Evolutionary conservation across 768 basidiomycete genomes (phyloP).

Genomic region (Termitomyces sp.): DNA sequence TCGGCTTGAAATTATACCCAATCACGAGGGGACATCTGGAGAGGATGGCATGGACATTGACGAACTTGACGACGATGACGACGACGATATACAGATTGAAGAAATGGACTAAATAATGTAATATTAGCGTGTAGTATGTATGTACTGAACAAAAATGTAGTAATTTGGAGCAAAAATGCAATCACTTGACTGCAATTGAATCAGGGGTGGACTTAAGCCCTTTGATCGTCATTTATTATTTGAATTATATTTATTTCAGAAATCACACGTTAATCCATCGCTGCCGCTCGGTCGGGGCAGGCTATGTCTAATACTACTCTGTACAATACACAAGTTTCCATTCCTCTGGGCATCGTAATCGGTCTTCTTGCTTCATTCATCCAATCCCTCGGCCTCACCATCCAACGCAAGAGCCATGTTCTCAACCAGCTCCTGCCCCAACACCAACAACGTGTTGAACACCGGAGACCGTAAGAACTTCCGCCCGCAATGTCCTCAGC

Average conservation of each 20-base stretch:
- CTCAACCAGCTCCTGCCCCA: constrained; percentile 70
- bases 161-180: too few species aligned
- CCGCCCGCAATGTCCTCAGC: neutral
- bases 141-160: neutral
- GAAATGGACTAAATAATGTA: constrained; percentile 41
- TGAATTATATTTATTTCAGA: neutral
- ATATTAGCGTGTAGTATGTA: neutral
- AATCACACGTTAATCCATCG: neutral
- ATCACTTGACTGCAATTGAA: too few species aligned
- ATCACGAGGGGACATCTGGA: constrained; percentile 57
- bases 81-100: constrained; percentile 58
- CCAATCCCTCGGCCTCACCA: constrained; percentile 87
- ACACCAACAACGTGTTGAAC: constrained; percentile 58
- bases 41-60: constrained; percentile 60
- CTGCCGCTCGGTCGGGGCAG: neutral
- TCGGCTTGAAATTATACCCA: constrained; percentile 70
- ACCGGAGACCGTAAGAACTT: constrained; percentile 67
- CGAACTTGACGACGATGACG: constrained; percentile 37
- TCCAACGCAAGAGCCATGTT: constrained; percentile 92
- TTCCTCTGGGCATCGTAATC: constrained; percentile 45
- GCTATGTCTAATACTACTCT: constrained; percentile 4
- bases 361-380: constrained; percentile 82
- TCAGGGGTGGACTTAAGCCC: too few species aligned
- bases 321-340: constrained; percentile 30
- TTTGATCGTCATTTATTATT: too few species aligned